Conservation (phyloP, 345 rosid species). For the Bruguiera gymnorhiza region DNA sequence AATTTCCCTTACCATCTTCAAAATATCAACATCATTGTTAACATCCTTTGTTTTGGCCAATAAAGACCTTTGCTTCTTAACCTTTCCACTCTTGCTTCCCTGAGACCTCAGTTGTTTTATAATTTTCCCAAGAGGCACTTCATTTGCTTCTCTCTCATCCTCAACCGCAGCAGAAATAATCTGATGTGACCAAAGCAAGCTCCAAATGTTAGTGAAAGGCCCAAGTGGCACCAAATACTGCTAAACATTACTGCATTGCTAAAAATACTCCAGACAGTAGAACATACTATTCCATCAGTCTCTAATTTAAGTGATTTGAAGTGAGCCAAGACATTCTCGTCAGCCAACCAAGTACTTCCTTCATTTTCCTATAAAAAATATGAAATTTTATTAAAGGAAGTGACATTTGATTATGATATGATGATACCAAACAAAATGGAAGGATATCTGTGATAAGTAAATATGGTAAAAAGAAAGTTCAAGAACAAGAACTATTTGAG, state of each 20-base stretch:
- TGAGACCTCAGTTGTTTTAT: constrained; percentile 65
- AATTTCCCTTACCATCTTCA: constrained; percentile 92
- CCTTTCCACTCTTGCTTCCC: constrained; percentile 57
- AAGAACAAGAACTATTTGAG: background rate
- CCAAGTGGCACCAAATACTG: constrained; percentile 5
- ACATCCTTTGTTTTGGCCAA: constrained; percentile 44
- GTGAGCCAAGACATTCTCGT: constrained; percentile 65
- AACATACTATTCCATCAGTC: constrained; percentile 51
- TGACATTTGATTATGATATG: background rate
- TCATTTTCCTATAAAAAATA: constrained; percentile 50
- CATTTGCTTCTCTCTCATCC: constrained; percentile 68
- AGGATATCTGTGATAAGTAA: background rate
- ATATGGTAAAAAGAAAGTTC: background rate
- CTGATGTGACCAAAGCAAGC: constrained; percentile 38
- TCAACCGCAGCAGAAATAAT: constrained; percentile 39
- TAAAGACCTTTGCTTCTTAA: constrained; percentile 42
- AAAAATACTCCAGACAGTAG: constrained; percentile 16
- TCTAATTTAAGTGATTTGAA: constrained; percentile 67
- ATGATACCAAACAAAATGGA: background rate
- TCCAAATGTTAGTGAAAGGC: constrained; percentile 16
- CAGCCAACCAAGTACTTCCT: constrained; percentile 78
- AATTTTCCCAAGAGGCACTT: constrained; percentile 74
- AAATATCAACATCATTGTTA: constrained; percentile 72
- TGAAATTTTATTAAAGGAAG: constrained; percentile 10
- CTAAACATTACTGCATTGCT: constrained; percentile 11